A percentile compares a stretch with the other conserved stretches of the same genome.
These are phyloP conservation scores for Aegilops longissima DNA, from an alignment of 176 grass and related monocot species.

Conservation along the genomic window DNA sequence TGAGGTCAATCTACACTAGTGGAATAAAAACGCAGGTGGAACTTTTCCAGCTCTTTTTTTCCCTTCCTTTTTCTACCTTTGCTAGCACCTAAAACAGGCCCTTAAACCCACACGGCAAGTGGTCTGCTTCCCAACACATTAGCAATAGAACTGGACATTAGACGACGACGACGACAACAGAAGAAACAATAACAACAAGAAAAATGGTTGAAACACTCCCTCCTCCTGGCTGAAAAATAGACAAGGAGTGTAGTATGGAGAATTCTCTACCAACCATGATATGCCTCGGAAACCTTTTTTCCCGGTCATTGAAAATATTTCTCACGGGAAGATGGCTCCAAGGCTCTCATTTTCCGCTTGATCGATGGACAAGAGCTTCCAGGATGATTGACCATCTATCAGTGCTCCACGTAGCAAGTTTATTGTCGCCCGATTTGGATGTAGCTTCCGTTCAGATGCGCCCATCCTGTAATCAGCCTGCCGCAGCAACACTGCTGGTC, in stretches of 20 bases:
- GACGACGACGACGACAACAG: background rate
- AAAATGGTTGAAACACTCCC: conserved; percentile 23
- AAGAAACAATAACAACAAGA: background rate
- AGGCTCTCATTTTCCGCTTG: background rate
- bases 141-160: conserved; percentile 7
- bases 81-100: conserved; percentile 32
- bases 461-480: conserved; percentile 1
- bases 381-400: conserved; percentile 7
- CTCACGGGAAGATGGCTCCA: conserved; percentile 50
- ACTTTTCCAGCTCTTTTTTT: background rate
- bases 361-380: conserved; percentile 13
- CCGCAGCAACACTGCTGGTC: background rate
- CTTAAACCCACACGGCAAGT: conserved; percentile 1
- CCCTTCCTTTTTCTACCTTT: background rate
- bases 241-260: background rate
- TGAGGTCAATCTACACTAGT: conserved; percentile 3
- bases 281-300: conserved; percentile 9
- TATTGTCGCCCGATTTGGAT: conserved; percentile 19
- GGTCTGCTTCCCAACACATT: conserved; percentile 2
- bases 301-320: conserved; percentile 62
- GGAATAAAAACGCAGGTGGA: background rate
- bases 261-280: conserved; percentile 5
- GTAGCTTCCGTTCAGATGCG: conserved; percentile 8
- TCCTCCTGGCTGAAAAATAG: conserved; percentile 34
- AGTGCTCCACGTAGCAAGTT: background rate